Base-by-base conservation (phyloP, 2,329 filamentous ascomycete species). In the Pseudocercospora vitis region DNA sequence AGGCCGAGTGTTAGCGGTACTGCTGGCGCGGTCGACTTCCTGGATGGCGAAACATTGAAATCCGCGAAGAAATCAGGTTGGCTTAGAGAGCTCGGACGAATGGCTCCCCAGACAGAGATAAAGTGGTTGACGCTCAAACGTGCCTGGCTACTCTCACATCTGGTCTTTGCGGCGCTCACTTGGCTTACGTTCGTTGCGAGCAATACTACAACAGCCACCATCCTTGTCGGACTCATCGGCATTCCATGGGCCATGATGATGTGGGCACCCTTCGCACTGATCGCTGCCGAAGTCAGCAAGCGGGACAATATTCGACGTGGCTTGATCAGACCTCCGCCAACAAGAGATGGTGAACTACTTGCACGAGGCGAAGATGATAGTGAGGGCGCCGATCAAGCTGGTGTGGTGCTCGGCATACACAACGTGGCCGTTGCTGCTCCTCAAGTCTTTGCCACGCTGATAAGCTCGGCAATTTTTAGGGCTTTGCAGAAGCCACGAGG, bases 191-290 rank as follows among this genome's bases (percentile, higher is more conserved):
- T 95, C 52, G 79, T 95, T 55, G 88, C 95, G 32, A 80, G 78
- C 33, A 84, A 82, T 2, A 85, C 90, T 6, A 76, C 81, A 52
- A 82, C 80, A 7, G 92, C 89, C 1, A 95, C 88, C 0, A 78
- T 83, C 1, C 80, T 96, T 28, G 86, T 96, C 52, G 89, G 85
- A 1, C 75, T 94, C 19, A 85, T 95, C 44, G 92, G 92, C 28
- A 84, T 97, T 54, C 91, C 89, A 1, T 97, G 92, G 92, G 91
- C 91, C 18, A 58, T 62, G 65, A 91, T 91, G 1, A 82, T 95
- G 21, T 97, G 92, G 92, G 92, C 91, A 0, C 92, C 92, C 0
- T 97, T 92, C 75, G 91, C 92, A 32, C 88, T 97, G 63, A 96
- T 97, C 68, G 91, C 89, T 40, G 89, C 89, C 4, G 92, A 97